phyloP scores from a whole-genome alignment of 1,284 basidiomycete genomes.

The Marasmius sp. region DNA sequence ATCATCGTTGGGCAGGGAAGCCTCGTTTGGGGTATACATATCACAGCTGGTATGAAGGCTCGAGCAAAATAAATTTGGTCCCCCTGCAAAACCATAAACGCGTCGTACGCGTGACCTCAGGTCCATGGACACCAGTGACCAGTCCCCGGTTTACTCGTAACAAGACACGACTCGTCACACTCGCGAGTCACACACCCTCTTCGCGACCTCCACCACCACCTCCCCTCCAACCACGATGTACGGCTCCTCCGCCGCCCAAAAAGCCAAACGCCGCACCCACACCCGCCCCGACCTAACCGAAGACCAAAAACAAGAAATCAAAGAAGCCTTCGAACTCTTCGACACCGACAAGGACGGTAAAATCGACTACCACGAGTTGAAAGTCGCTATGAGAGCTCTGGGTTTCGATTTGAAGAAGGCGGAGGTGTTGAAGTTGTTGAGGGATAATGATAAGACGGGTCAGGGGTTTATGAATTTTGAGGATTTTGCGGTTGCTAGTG shows the following conservation, averaged over 20 bases:
- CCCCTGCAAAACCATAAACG: no score
- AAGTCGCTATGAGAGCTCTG: conserved; percentile 97
- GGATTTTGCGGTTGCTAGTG: conserved; percentile 94
- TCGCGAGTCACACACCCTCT: no score
- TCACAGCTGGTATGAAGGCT: no score
- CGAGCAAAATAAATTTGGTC: no score
- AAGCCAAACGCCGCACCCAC: conserved; percentile 71
- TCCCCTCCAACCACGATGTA: conserved; percentile 52
- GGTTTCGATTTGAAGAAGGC: conserved; percentile 99
- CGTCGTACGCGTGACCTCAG: no score
- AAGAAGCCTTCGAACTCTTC: conserved; percentile 98
- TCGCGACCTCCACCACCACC: no score
- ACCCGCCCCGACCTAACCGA: conserved; percentile 83
- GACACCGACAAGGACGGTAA: conserved; percentile 99
- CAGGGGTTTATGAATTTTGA: conserved; percentile 94
- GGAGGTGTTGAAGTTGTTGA: conserved; percentile 92
- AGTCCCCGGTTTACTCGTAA: no score
- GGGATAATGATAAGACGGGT: conserved; percentile 89
- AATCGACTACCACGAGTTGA: conserved; percentile 97
- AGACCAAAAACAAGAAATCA: conserved; percentile 96
- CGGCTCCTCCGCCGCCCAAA: conserved; percentile 66
- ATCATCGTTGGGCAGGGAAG: no score
- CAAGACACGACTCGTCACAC: no score
- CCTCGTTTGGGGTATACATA: no score
- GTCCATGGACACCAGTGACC: no score